Conservation (phyloP, 2,329 filamentous ascomycete species). For the Curvularia verruculosa region DNA sequence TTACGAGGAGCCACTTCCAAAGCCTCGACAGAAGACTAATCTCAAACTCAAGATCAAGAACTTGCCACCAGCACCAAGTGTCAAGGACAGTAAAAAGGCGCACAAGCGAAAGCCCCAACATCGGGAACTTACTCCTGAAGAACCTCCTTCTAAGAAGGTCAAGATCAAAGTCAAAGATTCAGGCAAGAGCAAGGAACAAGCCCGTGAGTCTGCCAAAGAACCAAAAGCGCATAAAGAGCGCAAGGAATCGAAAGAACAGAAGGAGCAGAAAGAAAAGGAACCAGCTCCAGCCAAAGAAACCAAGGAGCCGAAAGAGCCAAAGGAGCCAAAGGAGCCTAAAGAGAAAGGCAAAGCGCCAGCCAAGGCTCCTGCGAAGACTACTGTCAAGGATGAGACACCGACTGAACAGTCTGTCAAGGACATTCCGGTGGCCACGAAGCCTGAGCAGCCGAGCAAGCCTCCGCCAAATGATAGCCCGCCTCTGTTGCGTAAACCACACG, state of each 20-base stretch:
- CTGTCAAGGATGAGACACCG: constrained; percentile 36
- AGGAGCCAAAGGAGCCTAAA: constrained; percentile 26
- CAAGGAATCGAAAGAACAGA: constrained; percentile 22
- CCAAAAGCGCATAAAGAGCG: constrained; percentile 13
- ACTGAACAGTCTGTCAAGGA: constrained; percentile 36
- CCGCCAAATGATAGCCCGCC: constrained; percentile 39
- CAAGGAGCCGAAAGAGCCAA: constrained; percentile 28
- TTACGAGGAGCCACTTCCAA: constrained; percentile 46
- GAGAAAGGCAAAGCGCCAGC: constrained; percentile 33
- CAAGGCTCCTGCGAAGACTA: constrained; percentile 33
- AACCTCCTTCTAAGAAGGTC: constrained; percentile 39
- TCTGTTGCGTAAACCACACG: constrained; percentile 34
- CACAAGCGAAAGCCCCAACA: constrained; percentile 37
- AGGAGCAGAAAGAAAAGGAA: constrained; percentile 27
- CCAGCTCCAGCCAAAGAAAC: constrained; percentile 19
- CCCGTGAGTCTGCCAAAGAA: constrained; percentile 22
- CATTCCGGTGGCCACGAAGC: constrained; percentile 34
- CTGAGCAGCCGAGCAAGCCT: constrained; percentile 30
- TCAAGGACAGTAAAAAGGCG: constrained; percentile 31
- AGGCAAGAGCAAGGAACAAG: constrained; percentile 16
- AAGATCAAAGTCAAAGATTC: constrained; percentile 20
- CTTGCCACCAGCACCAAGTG: constrained; percentile 18
- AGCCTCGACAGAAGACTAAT: constrained; percentile 34
- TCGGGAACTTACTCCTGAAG: constrained; percentile 36
- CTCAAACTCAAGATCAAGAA: constrained; percentile 42